These are phyloP conservation scores for Mercurialis annua DNA, from an alignment of 345 rosid genomes.

Conservation along the genomic window DNA sequence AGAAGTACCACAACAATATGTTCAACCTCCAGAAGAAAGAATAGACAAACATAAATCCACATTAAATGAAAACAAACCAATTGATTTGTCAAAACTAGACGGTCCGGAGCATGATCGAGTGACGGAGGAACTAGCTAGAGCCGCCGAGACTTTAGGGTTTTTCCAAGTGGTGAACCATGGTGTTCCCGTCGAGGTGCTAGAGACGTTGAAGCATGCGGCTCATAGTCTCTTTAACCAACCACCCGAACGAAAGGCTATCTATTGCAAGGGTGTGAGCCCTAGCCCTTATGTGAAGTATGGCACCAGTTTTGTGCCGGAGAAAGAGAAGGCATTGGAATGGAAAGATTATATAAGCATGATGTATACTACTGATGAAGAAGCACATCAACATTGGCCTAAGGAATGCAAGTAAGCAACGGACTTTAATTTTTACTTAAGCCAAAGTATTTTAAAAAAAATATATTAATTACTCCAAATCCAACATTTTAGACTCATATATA, in stretches of 20 bases:
- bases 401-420: conserved; percentile 37
- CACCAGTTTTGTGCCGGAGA: conserved; percentile 55
- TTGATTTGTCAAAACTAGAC: conserved; percentile 43
- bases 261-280: conserved; percentile 42
- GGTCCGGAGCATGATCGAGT: conserved; percentile 40
- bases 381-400: conserved; percentile 47
- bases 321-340: conserved; percentile 63
- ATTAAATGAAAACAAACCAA: conserved; percentile 22
- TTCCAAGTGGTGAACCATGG: conserved; percentile 62
- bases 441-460: too few species aligned
- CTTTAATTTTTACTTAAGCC: too few species aligned
- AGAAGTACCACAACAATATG: conserved; percentile 32
- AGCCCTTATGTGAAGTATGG: conserved; percentile 50
- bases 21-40: conserved; percentile 39
- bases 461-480: too few species aligned
- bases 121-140: conserved; percentile 32
- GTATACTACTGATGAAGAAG: conserved; percentile 50
- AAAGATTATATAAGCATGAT: conserved; percentile 54
- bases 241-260: conserved; percentile 39
- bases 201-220: conserved; percentile 41
- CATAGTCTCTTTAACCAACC: conserved; percentile 41
- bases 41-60: conserved; percentile 30
- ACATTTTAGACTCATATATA: too few species aligned
- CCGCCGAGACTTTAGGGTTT: conserved; percentile 53
- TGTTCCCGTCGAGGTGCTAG: conserved; percentile 40